Conservation (phyloP, 192 early-diverging fungal genomes). For the Coemansia sp. region DNA sequence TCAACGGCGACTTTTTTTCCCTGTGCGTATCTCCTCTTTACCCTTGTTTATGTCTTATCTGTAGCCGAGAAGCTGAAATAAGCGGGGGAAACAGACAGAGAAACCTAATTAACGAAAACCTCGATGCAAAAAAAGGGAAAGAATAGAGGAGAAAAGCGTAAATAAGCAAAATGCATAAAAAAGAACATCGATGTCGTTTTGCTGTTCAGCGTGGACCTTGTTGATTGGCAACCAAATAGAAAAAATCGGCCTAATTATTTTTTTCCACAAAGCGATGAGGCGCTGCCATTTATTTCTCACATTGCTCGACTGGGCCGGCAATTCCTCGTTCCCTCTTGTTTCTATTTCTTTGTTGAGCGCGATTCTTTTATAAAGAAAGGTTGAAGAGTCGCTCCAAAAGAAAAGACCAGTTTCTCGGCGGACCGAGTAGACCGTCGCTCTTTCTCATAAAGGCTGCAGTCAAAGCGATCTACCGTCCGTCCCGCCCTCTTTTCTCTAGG, state of each 20-base stretch:
- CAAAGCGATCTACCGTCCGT: not conserved
- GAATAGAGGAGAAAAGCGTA: too few species aligned
- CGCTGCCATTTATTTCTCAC: not conserved
- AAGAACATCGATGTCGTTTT: too few species aligned
- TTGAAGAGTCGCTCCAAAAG: not conserved
- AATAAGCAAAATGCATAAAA: too few species aligned
- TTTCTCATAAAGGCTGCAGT: not conserved
- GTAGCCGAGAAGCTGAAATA: too few species aligned
- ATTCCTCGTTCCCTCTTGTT: not conserved
- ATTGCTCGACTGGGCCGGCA: too few species aligned
- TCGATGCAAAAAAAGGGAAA: too few species aligned
- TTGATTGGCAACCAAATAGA: too few species aligned
- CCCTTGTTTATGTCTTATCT: too few species aligned
- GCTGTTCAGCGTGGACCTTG: too few species aligned
- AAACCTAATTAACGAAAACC: too few species aligned
- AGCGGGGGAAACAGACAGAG: too few species aligned
- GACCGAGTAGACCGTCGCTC: not conserved
- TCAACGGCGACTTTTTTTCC: not conserved
- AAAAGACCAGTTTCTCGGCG: not conserved
- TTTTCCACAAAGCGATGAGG: not conserved
- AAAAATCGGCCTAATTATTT: not conserved
- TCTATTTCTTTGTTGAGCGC: not conserved
- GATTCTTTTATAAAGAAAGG: not conserved
- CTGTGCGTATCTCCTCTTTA: too few species aligned
- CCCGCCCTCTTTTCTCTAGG: not conserved